phyloP scores from a whole-genome alignment of 306 rosid genomes.

The Gynostemma pentaphyllum region DNA sequence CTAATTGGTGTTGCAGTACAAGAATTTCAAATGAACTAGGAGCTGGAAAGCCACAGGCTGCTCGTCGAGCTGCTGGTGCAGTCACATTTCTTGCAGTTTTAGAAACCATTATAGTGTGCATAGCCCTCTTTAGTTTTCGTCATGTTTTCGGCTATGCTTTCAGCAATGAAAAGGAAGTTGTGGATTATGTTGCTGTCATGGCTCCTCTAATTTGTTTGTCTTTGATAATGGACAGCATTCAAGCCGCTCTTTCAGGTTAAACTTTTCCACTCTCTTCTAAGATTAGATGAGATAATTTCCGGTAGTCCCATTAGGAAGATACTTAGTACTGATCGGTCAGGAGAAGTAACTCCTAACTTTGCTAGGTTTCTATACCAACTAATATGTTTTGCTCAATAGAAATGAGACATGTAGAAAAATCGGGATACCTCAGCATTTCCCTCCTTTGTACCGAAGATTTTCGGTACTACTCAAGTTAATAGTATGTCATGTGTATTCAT shows the following conservation, averaged over 20 bases:
- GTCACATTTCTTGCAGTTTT: conserved; percentile 26
- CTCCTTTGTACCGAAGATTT: no score
- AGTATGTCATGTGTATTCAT: no score
- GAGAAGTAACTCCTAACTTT: no score
- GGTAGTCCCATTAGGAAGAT: no score
- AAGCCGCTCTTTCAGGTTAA: conserved; percentile 55
- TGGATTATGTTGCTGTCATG: conserved; percentile 54
- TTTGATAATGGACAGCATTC: conserved; percentile 42
- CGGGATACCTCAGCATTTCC: no score
- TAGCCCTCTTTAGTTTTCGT: conserved; percentile 34
- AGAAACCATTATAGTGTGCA: conserved; percentile 28
- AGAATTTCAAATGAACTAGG: conserved; percentile 74
- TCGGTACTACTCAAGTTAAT: no score
- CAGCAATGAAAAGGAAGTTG: conserved; percentile 57
- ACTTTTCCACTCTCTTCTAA: neutral
- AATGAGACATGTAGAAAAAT: no score
- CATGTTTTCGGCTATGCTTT: conserved; percentile 41
- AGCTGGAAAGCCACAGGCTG: conserved; percentile 49
- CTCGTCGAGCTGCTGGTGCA: conserved; percentile 38
- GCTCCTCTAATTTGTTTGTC: conserved; percentile 49
- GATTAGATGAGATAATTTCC: no score
- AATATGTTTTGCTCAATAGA: no score
- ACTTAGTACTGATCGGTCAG: no score
- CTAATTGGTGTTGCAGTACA: conserved; percentile 25
- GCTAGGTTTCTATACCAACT: no score